Conservation (phyloP, 352 stramenopile genomes). For the Phytopythium ostracodes region DNA sequence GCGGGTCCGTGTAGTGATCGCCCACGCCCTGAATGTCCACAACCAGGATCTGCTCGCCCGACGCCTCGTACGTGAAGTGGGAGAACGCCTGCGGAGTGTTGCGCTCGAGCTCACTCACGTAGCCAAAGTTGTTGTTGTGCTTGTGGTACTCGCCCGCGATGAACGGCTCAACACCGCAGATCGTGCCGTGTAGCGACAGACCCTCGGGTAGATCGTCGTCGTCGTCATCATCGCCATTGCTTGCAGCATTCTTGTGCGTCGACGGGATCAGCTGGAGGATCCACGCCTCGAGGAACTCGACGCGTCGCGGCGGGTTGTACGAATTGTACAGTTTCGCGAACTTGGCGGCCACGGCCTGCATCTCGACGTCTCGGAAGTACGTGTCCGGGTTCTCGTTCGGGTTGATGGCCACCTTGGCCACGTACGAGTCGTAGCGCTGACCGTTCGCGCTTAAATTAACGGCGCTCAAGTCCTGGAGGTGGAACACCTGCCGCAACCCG, state of each 20-base stretch:
- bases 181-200: conserved; percentile 56
- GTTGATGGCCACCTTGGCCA: conserved; percentile 81
- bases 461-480: conserved; percentile 61
- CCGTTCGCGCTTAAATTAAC: background rate
- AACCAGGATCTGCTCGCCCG: conserved; percentile 88
- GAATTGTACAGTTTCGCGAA: conserved; percentile 81
- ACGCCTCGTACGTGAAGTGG: conserved; percentile 91
- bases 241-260: background rate
- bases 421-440: conserved; percentile 27
- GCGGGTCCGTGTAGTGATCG: conserved; percentile 95
- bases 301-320: conserved; percentile 69
- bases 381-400: conserved; percentile 75
- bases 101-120: conserved; percentile 73
- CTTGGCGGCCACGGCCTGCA: conserved; percentile 78
- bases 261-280: conserved; percentile 63
- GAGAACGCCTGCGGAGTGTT: conserved; percentile 89
- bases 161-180: conserved; percentile 75
- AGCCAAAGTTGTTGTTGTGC: conserved; percentile 84
- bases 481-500: conserved; percentile 62
- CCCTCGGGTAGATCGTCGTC: conserved; percentile 30
- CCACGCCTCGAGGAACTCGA: conserved; percentile 76
- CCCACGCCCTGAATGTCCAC: conserved; percentile 94
- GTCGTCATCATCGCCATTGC: conserved; percentile 7
- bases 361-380: conserved; percentile 85
- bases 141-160: conserved; percentile 82